Evolutionary conservation across 2,329 filamentous ascomycete species (phyloP), one percentile per base, ranked within the genome.

Genomic region (Beauveria varroae): DNA sequence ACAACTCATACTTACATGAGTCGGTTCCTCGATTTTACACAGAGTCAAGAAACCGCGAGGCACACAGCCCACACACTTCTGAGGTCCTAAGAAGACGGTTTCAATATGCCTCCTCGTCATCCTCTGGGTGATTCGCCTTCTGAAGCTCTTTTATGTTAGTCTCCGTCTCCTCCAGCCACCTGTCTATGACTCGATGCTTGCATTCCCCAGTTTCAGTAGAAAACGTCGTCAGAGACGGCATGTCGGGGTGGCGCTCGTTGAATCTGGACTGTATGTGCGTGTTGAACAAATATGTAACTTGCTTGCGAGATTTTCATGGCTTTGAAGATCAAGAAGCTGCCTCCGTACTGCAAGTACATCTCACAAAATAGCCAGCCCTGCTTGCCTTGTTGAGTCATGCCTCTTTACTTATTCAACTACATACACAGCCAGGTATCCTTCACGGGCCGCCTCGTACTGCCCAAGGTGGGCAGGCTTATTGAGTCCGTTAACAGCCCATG

Each of bases 401-500:
- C 44, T 20, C 5, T 26, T 49, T 2, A 14, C 3, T 14, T 49
- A 28, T 26, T 57, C 55, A 3, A 20, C 44, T 9, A 22, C 20
- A 8, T 44, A 57, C 28, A 40, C 20, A 8, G 8, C 30, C n/a
- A 26, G n/a, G 14, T 49, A 49, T 28, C 37, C 9, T 37, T 34
- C 28, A 3, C 24, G 7, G 20, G 10, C 30, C 30, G 20, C 20
- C 20, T 57, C 43, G 9, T 40, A 49, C 30, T 49, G 20, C 26
- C 28, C 3, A 5, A 30, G 9, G 12, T 40, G 30, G 12, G 12
- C 16, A 14, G 20, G 14, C 2, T 49, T 18, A 1, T 37, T 10
- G 5, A 49, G 22, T 18, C 24, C 44, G 34, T 68, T 58, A 3
- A 63, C 28, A 8, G 61, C 7, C 14, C 7, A 40, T 6, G 58